phyloP scores from a whole-genome alignment of 495 filamentous ascomycete species.

The Trichoderma reesei region DNA sequence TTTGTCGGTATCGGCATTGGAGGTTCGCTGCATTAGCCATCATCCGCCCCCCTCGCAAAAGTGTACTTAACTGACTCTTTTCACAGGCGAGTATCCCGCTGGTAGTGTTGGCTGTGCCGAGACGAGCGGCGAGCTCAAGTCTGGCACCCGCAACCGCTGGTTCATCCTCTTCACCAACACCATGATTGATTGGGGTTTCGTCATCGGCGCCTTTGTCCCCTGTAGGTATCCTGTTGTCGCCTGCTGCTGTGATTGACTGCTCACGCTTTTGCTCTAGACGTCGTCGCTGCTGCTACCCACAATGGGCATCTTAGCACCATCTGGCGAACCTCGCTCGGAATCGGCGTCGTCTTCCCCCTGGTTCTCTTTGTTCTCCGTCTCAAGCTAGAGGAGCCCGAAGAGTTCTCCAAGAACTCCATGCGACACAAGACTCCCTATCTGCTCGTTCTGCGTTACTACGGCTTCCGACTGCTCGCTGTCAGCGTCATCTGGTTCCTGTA shows the following conservation, averaged over 20 bases:
- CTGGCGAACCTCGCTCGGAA: constrained; percentile 67
- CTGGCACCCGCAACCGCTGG: constrained; percentile 75
- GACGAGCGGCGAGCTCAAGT: constrained; percentile 69
- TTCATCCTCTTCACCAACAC: constrained; percentile 92
- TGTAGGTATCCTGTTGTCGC: constrained; percentile 11
- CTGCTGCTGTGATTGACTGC: too few relatives aligned
- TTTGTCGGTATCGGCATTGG: constrained; percentile 54
- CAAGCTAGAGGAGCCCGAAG: constrained; percentile 73
- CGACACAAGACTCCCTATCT: constrained; percentile 46
- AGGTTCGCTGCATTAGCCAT: constrained; percentile 44
- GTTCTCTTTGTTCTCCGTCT: constrained; percentile 64
- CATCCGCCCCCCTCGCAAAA: neutral
- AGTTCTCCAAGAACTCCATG: constrained; percentile 55
- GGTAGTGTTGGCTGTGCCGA: constrained; percentile 79
- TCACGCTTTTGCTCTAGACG: constrained; percentile 17
- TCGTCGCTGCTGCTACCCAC: constrained; percentile 59
- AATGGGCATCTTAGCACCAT: constrained; percentile 61
- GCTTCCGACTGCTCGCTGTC: constrained; percentile 53
- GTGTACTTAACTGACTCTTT: constrained; percentile 42
- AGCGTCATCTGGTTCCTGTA: constrained; percentile 88
- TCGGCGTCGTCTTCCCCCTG: constrained; percentile 72
- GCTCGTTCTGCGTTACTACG: constrained; percentile 49
- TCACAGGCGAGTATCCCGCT: constrained; percentile 70
- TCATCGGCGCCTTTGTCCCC: constrained; percentile 64
- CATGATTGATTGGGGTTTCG: constrained; percentile 75